phyloP scores from a whole-genome alignment of 2,329 filamentous ascomycete genomes.

The Plenodomus biglobosus region DNA sequence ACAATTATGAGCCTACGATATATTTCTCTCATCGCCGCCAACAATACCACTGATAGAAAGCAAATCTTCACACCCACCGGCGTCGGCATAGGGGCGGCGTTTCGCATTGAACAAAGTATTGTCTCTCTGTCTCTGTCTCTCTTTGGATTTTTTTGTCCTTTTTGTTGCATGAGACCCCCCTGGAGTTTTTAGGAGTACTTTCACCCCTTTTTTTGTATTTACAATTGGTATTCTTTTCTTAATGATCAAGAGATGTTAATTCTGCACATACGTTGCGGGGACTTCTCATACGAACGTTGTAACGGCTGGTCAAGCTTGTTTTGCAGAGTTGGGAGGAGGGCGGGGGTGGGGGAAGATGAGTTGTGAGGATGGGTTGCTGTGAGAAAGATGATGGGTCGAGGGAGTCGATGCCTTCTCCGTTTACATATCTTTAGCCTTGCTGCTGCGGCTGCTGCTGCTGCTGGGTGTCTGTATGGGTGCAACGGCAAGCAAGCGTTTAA shows the following conservation, averaged over 20 bases:
- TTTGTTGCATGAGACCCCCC: not conserved
- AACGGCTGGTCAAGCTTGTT: not conserved
- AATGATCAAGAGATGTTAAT: not conserved
- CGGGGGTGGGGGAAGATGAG: not conserved
- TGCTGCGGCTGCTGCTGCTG: too few species aligned
- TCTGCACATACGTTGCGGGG: not conserved
- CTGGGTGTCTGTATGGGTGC: too few species aligned
- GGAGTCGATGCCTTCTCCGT: too few species aligned
- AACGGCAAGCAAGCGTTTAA: too few species aligned
- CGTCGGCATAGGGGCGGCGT: constrained; percentile 44
- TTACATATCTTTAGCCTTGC: too few species aligned
- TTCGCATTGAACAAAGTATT: constrained; percentile 9
- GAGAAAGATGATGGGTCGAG: not conserved
- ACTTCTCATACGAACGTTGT: not conserved
- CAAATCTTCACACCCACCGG: constrained; percentile 23
- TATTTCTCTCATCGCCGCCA: constrained; percentile 25
- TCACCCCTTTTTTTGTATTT: not conserved
- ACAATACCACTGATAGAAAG: constrained; percentile 33
- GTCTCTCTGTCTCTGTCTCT: not conserved
- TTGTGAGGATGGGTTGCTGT: too few species aligned
- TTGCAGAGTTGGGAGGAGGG: not conserved
- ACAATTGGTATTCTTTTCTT: not conserved
- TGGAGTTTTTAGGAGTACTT: not conserved
- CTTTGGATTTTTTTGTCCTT: not conserved
- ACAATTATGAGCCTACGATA: constrained; percentile 31